Evolutionary conservation across 768 basidiomycete species (phyloP).

Genomic region (Clavaria fumosa): DNA sequence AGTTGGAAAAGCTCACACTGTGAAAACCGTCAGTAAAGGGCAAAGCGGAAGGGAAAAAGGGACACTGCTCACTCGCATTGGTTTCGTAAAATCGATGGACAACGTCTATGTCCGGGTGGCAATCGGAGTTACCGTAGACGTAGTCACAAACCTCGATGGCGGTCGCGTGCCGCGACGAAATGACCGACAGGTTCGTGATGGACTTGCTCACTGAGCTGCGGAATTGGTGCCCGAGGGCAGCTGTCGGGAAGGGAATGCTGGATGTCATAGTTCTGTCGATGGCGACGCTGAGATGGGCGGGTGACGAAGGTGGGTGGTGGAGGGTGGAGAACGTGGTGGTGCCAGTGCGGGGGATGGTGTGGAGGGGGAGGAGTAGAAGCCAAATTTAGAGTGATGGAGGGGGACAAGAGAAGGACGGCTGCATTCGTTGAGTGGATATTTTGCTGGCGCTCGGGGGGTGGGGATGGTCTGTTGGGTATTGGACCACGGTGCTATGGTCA

Average conservation of each 20-base stretch:
- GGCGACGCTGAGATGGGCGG: no score
- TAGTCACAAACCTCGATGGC: slow-evolving; percentile 56
- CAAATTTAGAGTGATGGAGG: no score
- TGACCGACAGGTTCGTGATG: slow-evolving; percentile 20
- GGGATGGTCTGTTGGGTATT: no score
- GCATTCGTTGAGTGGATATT: no score
- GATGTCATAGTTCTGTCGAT: slow-evolving; percentile 2
- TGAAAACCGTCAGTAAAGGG: slow-evolving; percentile 2
- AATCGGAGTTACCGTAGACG: slow-evolving; percentile 44
- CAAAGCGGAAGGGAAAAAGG: slow-evolving; percentile 8
- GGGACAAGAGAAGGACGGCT: no score
- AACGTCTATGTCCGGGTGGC: slow-evolving; percentile 27
- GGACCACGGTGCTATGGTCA: no score
- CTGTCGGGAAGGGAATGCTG: slow-evolving; percentile 4
- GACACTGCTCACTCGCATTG: slow-evolving; percentile 38
- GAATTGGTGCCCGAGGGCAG: background rate
- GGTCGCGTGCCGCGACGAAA: slow-evolving; percentile 24
- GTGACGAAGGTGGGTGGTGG: no score
- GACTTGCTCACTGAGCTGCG: slow-evolving; percentile 17
- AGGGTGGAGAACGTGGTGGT: no score
- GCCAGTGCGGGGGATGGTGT: no score
- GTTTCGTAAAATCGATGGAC: slow-evolving; percentile 55
- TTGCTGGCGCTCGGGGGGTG: no score
- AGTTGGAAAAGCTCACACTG: slow-evolving; percentile 1
- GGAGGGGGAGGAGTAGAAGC: no score